Evolutionary conservation across 2,329 filamentous ascomycete species (phyloP).

Genomic region (Sporothrix phasma): DNA sequence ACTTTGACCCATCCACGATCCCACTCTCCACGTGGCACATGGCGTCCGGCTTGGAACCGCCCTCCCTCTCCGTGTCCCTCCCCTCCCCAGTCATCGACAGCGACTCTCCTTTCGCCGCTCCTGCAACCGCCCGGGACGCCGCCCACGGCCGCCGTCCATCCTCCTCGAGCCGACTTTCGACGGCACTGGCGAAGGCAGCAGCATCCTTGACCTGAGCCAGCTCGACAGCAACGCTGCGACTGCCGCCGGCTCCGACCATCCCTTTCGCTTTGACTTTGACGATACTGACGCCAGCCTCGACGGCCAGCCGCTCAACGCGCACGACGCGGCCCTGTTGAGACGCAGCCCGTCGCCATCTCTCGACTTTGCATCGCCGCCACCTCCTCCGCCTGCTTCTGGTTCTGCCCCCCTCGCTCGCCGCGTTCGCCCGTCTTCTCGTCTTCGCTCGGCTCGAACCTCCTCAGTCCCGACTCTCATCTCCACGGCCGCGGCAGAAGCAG

Average conservation of each 20-base stretch:
- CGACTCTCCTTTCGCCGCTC: background rate
- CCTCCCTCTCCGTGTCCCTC: constrained; percentile 7
- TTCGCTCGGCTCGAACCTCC: background rate
- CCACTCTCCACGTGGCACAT: constrained; percentile 9
- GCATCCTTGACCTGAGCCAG: background rate
- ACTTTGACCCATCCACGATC: background rate
- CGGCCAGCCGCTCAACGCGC: constrained; percentile 14
- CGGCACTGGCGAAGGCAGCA: constrained; percentile 3
- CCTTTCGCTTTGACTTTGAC: constrained; percentile 9
- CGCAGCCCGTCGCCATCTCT: constrained; percentile 15
- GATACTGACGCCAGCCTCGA: background rate
- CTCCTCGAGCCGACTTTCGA: constrained; percentile 14
- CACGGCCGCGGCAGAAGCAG: background rate
- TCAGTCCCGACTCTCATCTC: constrained; percentile 4
- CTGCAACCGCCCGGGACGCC: background rate
- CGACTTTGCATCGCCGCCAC: background rate
- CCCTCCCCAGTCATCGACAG: background rate
- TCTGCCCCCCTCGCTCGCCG: background rate
- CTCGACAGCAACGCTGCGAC: background rate
- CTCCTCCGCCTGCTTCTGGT: background rate
- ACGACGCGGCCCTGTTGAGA: constrained; percentile 17
- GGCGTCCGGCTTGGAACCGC: constrained; percentile 10
- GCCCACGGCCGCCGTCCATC: constrained; percentile 9
- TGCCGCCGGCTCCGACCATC: background rate
- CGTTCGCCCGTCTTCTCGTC: background rate